Evolutionary conservation across 768 basidiomycete species (phyloP).

Genomic region (Crassisporium funariophilum): DNA sequence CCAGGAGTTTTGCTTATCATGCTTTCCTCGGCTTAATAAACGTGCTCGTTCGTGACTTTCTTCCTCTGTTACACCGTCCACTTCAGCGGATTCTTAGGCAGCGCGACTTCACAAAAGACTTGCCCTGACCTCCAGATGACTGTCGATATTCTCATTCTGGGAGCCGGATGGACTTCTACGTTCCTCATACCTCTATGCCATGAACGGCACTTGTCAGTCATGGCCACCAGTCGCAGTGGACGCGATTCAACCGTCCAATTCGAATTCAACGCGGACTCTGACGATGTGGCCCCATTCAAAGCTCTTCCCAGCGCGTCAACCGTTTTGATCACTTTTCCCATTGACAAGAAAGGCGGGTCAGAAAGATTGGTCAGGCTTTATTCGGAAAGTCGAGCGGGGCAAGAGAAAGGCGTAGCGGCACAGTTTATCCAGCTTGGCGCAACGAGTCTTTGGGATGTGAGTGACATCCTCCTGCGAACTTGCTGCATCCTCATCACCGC

Average conservation of each 20-base stretch:
- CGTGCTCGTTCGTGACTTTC: no score
- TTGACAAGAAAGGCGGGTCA: constrained; percentile 48
- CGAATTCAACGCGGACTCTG: constrained; percentile 52
- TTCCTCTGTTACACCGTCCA: not conserved
- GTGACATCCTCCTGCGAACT: constrained; percentile 17
- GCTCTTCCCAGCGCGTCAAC: constrained; percentile 54
- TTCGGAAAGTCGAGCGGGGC: constrained; percentile 31
- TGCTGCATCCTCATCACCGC: not conserved
- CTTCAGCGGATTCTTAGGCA: no score
- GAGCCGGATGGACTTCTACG: constrained; percentile 65
- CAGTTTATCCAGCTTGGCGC: constrained; percentile 65
- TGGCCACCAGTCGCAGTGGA: constrained; percentile 59
- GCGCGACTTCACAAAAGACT: not conserved
- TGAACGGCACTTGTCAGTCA: constrained; percentile 40
- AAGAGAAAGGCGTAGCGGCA: constrained; percentile 17
- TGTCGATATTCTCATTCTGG: constrained; percentile 62
- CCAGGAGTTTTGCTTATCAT: no score
- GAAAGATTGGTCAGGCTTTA: constrained; percentile 49
- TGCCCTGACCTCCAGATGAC: constrained; percentile 15
- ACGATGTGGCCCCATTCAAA: constrained; percentile 44
- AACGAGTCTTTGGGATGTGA: constrained; percentile 63
- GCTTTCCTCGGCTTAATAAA: no score
- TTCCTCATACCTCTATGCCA: constrained; percentile 60
- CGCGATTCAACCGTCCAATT: constrained; percentile 52
- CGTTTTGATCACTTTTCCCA: constrained; percentile 60